These are phyloP conservation scores for Phytophthora pseudosyringae DNA, from an alignment of 352 stramenopile species.

Conservation along the genomic window DNA sequence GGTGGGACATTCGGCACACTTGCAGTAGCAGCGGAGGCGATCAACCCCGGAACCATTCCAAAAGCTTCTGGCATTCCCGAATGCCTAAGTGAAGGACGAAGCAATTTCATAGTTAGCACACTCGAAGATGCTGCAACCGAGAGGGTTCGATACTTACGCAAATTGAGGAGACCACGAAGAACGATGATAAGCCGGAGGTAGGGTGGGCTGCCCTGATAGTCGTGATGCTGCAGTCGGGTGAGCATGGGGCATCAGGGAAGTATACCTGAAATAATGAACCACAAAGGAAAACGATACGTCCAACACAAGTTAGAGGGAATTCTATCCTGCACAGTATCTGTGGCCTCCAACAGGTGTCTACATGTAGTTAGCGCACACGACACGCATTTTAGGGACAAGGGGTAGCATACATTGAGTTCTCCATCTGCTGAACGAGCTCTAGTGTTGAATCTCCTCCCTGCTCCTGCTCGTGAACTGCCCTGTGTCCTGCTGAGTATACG, in stretches of 20 bases:
- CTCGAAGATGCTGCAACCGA: not conserved
- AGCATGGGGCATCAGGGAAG: constrained; percentile 9
- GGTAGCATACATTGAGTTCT: constrained; percentile 27
- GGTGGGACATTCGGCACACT: not conserved
- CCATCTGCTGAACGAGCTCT: constrained; percentile 14
- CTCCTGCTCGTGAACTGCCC: constrained; percentile 3
- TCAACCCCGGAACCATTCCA: not conserved
- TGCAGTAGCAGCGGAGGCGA: not conserved
- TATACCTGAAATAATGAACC: not conserved
- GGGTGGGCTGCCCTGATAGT: not conserved
- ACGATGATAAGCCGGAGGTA: not conserved
- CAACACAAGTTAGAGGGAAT: constrained; percentile 13
- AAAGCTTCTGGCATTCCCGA: not conserved
- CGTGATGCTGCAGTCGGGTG: not conserved
- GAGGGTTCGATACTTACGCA: not conserved
- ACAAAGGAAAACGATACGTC: constrained; percentile 6
- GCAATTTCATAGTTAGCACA: not conserved
- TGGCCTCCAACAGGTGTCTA: not conserved
- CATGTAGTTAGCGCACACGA: constrained; percentile 17
- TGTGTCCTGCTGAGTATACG: not conserved
- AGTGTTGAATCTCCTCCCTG: constrained; percentile 10
- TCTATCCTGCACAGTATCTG: not conserved
- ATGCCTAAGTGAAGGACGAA: not conserved
- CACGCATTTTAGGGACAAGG: constrained; percentile 7
- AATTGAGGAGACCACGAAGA: constrained; percentile 2